Evolutionary conservation across 129 eudicot species (phyloP), one percentile per base, ranked within the genome.

Genomic region (Pulicaria dysenterica): DNA sequence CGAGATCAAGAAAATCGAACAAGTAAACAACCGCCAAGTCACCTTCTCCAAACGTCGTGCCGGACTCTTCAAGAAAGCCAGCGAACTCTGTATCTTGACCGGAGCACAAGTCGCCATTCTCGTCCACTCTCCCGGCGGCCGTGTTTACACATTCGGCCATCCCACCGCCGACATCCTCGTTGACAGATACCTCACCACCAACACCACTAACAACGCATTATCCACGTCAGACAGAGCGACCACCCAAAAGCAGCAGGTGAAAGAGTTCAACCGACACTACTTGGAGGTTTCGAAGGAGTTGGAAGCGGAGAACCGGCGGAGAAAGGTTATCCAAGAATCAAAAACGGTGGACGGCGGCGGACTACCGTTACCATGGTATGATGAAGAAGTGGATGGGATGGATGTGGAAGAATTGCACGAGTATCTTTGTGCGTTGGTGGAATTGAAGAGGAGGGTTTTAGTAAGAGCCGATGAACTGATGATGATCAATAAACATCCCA

Each of bases 61-160:
- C 16, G 74, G 82, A 2, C 73, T 72, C 5, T 78, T 78, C 73
- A 78, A 78, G 6, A 78, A 78, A 16, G 73, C 82, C 58, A 57
- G 73, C 61, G 82, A 79, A 46, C 82, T 79, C 6, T 72, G 82
- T 41, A 61, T 79, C 9, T 56, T 79, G 9, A 79, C 82, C 10
- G 72, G 82, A 7, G 73, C 73, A 42, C 68, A 64, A 3, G 19
- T 72, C 19, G 62, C 62, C 50, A 57, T 79, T 7, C 58, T 79
- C 11, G 78, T 72, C 46, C 48, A 56, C 13, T 79, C 78, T 0
- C 82, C 77, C 1, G 82, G 77, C n/a, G 78, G 73, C 36, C 78
- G 72, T 13, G 19, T 72, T 34, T 64, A 44, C 14, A 45, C 73
- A 8, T 78, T 64, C 24, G 82, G 78, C 8, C 78, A 71, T 19